Base-by-base conservation (phyloP, 2,329 filamentous ascomycete species). In the Paecilomyces sp. region DNA sequence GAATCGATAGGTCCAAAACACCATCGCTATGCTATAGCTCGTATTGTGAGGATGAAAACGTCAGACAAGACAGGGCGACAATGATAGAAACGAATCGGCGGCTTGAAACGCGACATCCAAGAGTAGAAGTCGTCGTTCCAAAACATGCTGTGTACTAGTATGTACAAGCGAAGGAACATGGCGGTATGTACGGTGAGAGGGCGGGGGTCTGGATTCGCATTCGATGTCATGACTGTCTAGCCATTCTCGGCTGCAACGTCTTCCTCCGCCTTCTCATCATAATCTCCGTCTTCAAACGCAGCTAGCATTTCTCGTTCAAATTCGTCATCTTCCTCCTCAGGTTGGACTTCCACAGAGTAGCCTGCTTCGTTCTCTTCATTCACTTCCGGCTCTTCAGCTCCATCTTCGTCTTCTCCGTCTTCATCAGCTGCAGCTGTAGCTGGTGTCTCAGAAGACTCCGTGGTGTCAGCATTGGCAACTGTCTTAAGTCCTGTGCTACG, bases 241-340 rank as follows among this genome's bases (percentile, higher is more conserved):
- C 65, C 69, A 64, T 75, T 72, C 60, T 74, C 67, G 50, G 68
- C 68, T 50, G 66, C 64, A 60, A 68, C 61, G 28, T 75, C 70
- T 60, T 74, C 71, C 61, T 77, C 72, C 58, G 65, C 71, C 57
- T 71, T 64, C 24, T 67, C 62, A 36, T 74, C 76, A 55, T 75
- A 72, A 11, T 67, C 70, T 4, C 65, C 70, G 24, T 74, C 75
- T 58, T 85, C 83, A 63, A 87, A 76, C 63, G 84, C 85, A 1
- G 84, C 85, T 67, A 86, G 76, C 69, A 89, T 78, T 66, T 87
- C 85, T 41, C 74, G 72, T 60, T 80, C 79, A 24, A 81, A 66
- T 56, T 77, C 78, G 60, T 80, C 78, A 9, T 82, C 77, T 7
- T 79, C 78, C 18, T 78, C 76, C 36, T 73, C 71, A 1, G 70